Base-by-base conservation (phyloP, 2,329 filamentous ascomycete species). In the Byssothecium circinans region DNA sequence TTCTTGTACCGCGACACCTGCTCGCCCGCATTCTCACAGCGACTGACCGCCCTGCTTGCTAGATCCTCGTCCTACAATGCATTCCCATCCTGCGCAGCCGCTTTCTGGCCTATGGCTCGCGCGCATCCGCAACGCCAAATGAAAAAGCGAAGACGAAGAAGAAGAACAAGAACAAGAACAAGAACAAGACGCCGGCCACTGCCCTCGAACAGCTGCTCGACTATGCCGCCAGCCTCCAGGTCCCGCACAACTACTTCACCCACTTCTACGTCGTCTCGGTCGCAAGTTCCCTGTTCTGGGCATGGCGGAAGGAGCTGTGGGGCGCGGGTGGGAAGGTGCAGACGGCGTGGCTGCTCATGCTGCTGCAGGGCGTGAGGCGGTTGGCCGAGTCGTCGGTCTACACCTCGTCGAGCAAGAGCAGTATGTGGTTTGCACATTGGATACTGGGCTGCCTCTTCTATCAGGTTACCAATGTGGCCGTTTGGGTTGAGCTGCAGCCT, bases 391-490 rank as follows among this genome's bases (percentile, higher is more conserved):
- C 84, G 59, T 62, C 85, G 34, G 72, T 73, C 34, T 79, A 94
- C 45, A 79, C 84, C 3, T 89, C 85, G 2, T 78, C 83, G 4
- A 89, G 85, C 15, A 78, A 78, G 18, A 89, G 89, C 15, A 82
- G 77, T 46, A 99, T 99, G 92, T 91, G 86, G 83, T 72, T 91
- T 53, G 81, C 85, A 14, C 88, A 96, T 67, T 97, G 90, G 86
- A 54, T 86, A 14, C 69, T 96, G 33, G 94, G 91, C 0, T 70
- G 94, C 41, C 72, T 75, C 8, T 97, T 89, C 71, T 99, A 99
- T 70, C 63, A 85, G 5, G 77, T 77, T 48, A 87, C 89, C 60
- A 85, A 85, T 44, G 65, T 95, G 38, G 82, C 88, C 4, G 76
- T 96, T 27, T 96, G 91, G 91, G 80, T 95, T 49, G 90, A 97